Conservation (phyloP, 2,329 filamentous ascomycete species). For the Hypoxylon sp. region DNA sequence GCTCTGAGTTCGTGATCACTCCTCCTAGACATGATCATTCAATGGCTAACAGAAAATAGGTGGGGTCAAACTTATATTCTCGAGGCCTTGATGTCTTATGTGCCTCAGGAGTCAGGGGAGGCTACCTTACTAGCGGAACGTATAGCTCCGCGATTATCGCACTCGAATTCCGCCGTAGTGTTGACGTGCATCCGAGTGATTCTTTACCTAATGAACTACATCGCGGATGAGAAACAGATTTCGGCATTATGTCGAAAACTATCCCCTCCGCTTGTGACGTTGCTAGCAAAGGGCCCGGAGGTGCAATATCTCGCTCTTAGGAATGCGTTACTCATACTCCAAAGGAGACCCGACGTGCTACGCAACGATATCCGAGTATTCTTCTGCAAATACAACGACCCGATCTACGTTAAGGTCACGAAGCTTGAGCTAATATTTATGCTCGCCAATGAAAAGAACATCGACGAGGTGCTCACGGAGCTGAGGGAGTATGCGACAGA, state of each 20-base stretch:
- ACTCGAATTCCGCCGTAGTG: constrained; percentile 96
- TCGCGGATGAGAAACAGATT: constrained; percentile 90
- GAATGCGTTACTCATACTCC: constrained; percentile 93
- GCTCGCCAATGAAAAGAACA: constrained; percentile 95
- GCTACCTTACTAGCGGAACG: constrained; percentile 91
- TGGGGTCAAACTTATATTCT: constrained; percentile 99
- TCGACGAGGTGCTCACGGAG: constrained; percentile 94
- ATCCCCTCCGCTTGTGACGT: constrained; percentile 92
- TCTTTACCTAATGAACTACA: constrained; percentile 99
- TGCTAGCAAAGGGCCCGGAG: constrained; percentile 95
- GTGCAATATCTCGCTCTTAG: constrained; percentile 97
- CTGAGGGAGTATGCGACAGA: constrained; percentile 97
- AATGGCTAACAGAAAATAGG: constrained; percentile 62
- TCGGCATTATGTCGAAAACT: constrained; percentile 90
- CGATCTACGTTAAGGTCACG: constrained; percentile 99
- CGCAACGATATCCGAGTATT: constrained; percentile 98
- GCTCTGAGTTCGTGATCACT: constrained; percentile 82
- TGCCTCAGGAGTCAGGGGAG: constrained; percentile 91
- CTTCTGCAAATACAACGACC: constrained; percentile 99
- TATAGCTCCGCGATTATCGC: constrained; percentile 94
- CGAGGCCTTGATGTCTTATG: constrained; percentile 97
- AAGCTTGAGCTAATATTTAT: constrained; percentile 99
- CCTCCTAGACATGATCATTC: background rate
- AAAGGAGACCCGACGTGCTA: constrained; percentile 91
- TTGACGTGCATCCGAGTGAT: constrained; percentile 97